Evolutionary conservation across 2,329 filamentous ascomycete genomes (phyloP).

Genomic region (Epichloe baconii): DNA sequence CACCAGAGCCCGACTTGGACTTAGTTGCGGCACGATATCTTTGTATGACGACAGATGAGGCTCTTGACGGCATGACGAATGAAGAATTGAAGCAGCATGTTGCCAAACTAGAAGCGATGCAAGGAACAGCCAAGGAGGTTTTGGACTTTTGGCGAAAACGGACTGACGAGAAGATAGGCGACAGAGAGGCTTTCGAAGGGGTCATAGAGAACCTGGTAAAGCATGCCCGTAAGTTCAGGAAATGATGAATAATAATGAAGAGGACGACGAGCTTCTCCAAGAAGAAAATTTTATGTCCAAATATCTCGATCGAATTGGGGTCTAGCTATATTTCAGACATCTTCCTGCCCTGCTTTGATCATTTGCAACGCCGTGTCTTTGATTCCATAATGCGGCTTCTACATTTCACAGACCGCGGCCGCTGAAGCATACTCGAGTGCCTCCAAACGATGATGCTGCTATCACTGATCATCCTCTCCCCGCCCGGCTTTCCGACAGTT

Average conservation of each 20-base stretch:
- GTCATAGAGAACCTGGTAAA: slow-evolving; percentile 95
- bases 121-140: slow-evolving; percentile 59
- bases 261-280: slow-evolving; percentile 3
- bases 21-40: slow-evolving; percentile 64
- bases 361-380: neutral
- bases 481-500: neutral
- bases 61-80: slow-evolving; percentile 65
- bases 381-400: neutral
- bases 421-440: neutral
- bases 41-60: slow-evolving; percentile 74
- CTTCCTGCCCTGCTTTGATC: slow-evolving; percentile 4
- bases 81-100: slow-evolving; percentile 64
- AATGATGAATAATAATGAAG: slow-evolving; percentile 29
- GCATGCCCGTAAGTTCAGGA: slow-evolving; percentile 74
- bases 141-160: slow-evolving; percentile 81
- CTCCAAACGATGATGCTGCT: neutral
- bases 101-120: slow-evolving; percentile 52
- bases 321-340: slow-evolving; percentile 9
- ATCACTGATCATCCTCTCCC: neutral
- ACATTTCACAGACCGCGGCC: neutral
- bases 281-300: slow-evolving; percentile 1
- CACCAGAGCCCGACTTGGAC: slow-evolving; percentile 63
- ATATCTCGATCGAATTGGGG: slow-evolving; percentile 8
- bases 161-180: slow-evolving; percentile 74
- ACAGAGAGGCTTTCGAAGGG: slow-evolving; percentile 87